Percentiles rank a stretch among this genome's conserved stretches.
Evolutionary conservation across 2,329 filamentous ascomycete genomes (phyloP).

Genomic region (Aureobasidium subglaciale): DNA sequence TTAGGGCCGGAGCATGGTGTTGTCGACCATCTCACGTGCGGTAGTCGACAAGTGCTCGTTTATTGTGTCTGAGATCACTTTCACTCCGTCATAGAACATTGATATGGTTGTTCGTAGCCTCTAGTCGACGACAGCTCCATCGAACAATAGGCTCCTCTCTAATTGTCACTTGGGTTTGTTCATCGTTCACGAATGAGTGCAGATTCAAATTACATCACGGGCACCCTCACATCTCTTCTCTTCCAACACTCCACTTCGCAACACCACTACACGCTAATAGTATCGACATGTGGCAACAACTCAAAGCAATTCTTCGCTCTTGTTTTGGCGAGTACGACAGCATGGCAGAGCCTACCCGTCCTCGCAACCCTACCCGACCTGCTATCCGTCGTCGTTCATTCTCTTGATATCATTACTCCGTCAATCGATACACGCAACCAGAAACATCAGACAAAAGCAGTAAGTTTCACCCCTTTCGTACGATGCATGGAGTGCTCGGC

Average conservation of each 20-base stretch:
- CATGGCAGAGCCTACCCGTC: neutral
- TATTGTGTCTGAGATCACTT: neutral
- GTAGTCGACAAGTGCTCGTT: neutral
- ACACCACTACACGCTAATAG: neutral
- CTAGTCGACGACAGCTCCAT: neutral
- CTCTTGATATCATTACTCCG: neutral
- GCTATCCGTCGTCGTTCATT: neutral
- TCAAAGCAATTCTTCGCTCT: neutral
- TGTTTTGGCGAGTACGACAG: neutral
- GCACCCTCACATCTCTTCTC: neutral
- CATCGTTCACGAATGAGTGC: neutral
- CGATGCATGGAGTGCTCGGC: neutral
- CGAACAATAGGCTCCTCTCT: neutral
- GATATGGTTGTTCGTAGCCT: neutral
- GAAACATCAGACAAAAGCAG: neutral
- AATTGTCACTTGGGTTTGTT: neutral
- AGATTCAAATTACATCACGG: neutral
- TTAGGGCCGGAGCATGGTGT: neutral
- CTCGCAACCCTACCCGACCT: neutral
- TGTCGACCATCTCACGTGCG: neutral
- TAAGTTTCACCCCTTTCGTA: neutral
- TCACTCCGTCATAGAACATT: neutral
- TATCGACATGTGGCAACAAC: neutral
- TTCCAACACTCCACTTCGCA: neutral
- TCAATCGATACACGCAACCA: neutral